Base-by-base conservation (phyloP, 169 alveolate genomes). In the Amoebophrya sp. region DNA sequence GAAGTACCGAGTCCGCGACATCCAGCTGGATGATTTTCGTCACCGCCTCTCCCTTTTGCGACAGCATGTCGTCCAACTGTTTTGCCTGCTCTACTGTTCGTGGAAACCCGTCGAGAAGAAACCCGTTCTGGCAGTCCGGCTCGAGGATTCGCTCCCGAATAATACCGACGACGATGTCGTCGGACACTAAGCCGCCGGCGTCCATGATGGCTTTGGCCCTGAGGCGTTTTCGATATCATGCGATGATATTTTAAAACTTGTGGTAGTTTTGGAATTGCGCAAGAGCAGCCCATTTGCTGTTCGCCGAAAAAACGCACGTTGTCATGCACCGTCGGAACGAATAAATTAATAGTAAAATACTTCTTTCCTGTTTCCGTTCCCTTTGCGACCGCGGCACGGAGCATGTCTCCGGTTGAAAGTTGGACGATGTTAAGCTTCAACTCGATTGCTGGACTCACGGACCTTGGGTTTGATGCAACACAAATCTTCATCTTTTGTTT, bases 21-120 rank as follows among this genome's bases (percentile, higher is more conserved):
- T n/a, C n/a, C n/a, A n/a, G n/a, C n/a, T n/a, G n/a, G n/a, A n/a
- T n/a, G n/a, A n/a, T n/a, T n/a, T n/a, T n/a, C n/a, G n/a, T n/a
- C n/a, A n/a, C n/a, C n/a, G n/a, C n/a, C n/a, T n/a, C n/a, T n/a
- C n/a, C n/a, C n/a, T n/a, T n/a, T n/a, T n/a, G n/a, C n/a, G n/a
- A n/a, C n/a, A 41, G 55, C 55, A 41, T 41, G 23, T 41, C 55
- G 55, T 41, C 55, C 23, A 93, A 92, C 29, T 40, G 77, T 1
- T 88, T 39, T 0, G 99, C 99, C 92, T 98, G 98, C 54, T 96
- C 95, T 40, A 94, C 93, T 91, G 98, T 98, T 89, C 99, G 92
- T 40, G 99, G 99, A 94, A 96, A 98, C 38, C 99, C 99, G 92
- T 98, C 99, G 66, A 98, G 94, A 91, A 98, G 96, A 89, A 97